Conservation (phyloP, 495 filamentous ascomycete genomes). For the Neurospora sp. region DNA sequence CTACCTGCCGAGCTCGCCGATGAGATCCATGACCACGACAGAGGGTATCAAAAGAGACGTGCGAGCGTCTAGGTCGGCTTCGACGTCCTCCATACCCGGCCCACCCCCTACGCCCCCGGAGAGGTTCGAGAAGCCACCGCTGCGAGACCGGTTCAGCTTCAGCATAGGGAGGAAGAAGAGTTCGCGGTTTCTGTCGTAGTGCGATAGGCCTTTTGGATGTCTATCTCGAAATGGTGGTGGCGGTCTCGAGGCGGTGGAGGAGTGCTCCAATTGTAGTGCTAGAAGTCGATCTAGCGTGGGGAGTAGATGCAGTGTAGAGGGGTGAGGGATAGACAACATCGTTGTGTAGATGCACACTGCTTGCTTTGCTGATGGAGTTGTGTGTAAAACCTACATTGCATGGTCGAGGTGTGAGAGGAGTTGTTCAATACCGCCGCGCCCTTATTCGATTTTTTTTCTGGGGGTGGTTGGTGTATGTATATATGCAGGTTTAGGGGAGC, state of each 20-base stretch:
- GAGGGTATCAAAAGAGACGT: conserved; percentile 3
- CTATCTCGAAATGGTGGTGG: neutral
- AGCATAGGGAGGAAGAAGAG: conserved; percentile 53
- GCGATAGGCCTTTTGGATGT: neutral
- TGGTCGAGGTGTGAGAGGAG: neutral
- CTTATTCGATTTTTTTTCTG: neutral
- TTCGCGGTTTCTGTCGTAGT: conserved; percentile 28
- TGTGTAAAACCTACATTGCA: neutral
- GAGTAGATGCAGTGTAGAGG: neutral
- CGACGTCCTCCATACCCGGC: neutral
- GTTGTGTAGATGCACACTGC: neutral
- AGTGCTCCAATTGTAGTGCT: neutral
- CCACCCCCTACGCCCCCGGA: neutral
- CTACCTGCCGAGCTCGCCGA: conserved; percentile 6
- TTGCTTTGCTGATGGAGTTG: neutral
- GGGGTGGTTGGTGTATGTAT: neutral
- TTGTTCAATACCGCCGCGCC: neutral
- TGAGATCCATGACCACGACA: conserved; percentile 3
- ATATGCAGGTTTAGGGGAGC: neutral
- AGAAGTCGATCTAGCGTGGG: neutral
- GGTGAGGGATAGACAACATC: neutral
- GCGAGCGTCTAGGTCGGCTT: neutral
- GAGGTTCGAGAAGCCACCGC: conserved; percentile 9
- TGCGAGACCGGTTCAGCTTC: conserved; percentile 47
- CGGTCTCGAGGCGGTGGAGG: neutral